These are phyloP conservation scores for Phytophthora podocarpi DNA, from an alignment of 352 stramenopile genomes.

Conservation along the genomic window DNA sequence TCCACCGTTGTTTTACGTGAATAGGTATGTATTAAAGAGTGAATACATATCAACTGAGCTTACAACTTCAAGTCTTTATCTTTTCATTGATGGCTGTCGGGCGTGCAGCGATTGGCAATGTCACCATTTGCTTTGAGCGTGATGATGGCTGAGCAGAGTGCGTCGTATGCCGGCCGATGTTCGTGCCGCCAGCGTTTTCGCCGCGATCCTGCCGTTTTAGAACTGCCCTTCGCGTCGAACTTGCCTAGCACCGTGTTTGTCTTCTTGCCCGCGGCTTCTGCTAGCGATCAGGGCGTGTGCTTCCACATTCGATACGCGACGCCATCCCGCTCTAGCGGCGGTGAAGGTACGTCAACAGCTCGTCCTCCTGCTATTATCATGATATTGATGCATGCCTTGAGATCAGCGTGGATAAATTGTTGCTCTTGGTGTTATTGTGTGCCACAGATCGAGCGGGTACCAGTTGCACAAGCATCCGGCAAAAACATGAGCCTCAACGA, in stretches of 20 bases:
- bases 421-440: too few relatives aligned
- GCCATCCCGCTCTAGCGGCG: not conserved
- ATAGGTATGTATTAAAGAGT: not conserved
- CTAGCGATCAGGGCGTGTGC: conserved; percentile 9
- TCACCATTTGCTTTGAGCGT: conserved; percentile 3
- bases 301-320: conserved; percentile 14
- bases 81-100: not conserved
- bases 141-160: conserved; percentile 12
- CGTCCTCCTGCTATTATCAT: not conserved
- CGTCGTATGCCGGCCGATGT: conserved; percentile 3
- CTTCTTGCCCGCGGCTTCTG: conserved; percentile 8
- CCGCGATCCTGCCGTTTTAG: conserved; percentile 5
- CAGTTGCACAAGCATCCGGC: conserved; percentile 13
- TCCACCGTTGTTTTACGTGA: too few relatives aligned
- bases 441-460: too few relatives aligned
- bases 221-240: conserved; percentile 8
- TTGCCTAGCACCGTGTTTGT: conserved; percentile 2
- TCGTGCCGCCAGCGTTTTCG: conserved; percentile 4
- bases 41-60: not conserved
- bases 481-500: not conserved
- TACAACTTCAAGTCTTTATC: not conserved
- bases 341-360: not conserved
- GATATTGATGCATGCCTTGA: too few relatives aligned
- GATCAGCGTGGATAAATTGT: too few relatives aligned
- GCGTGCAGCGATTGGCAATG: conserved; percentile 1